These are phyloP conservation scores for Metarhizium rileyi DNA, from an alignment of 2,329 filamentous ascomycete species.

Conservation along the genomic window DNA sequence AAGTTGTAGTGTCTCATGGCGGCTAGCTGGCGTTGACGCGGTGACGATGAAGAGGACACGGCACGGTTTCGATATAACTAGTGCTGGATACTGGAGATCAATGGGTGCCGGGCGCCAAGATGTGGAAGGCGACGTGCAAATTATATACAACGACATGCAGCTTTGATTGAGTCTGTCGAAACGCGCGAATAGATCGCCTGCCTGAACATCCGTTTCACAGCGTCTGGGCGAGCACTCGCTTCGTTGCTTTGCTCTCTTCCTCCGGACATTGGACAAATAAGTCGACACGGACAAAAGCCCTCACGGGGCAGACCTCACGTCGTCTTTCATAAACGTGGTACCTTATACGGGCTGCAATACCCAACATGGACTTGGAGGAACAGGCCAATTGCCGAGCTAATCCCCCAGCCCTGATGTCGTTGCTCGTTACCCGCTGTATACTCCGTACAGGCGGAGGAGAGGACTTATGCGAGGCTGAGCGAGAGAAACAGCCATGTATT, in stretches of 20 bases:
- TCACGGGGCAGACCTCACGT: not conserved
- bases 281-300: not conserved
- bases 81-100: not conserved
- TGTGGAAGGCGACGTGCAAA: not conserved
- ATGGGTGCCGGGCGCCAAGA: too few species aligned
- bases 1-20: slow-evolving; percentile 27
- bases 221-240: not conserved
- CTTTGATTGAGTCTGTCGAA: not conserved
- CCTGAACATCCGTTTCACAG: not conserved
- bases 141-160: not conserved
- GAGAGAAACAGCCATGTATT: too few species aligned
- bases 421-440: not conserved
- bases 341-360: not conserved
- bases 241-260: not conserved
- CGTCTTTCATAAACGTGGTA: not conserved
- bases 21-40: not conserved
- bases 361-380: not conserved
- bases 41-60: not conserved
- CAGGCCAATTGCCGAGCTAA: not conserved
- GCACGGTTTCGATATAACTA: not conserved
- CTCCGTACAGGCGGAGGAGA: not conserved
- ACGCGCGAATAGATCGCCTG: not conserved
- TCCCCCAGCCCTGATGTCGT: not conserved
- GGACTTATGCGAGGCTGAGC: too few species aligned
- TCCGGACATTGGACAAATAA: not conserved